Percentiles rank a stretch among this genome's conserved stretches.
Evolutionary conservation across 192 early-diverging fungal genomes (phyloP).

Genomic region (Lunasporangiospora selenospora): DNA sequence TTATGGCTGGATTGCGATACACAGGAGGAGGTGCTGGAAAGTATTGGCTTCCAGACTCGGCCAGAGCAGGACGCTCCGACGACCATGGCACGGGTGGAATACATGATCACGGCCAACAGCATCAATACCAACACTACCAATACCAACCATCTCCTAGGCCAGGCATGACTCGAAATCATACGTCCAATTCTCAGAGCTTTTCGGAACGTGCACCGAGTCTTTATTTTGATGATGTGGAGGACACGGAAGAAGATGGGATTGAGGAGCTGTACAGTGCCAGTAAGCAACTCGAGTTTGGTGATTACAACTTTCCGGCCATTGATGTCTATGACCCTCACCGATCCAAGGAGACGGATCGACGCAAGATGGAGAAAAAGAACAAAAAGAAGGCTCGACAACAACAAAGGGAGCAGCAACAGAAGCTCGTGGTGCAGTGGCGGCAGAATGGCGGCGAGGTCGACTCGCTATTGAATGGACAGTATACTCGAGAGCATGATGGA

Average conservation of each 20-base stretch:
- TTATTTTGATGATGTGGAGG: conserved; percentile 32
- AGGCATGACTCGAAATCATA: conserved; percentile 13
- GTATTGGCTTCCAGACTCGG: conserved; percentile 56
- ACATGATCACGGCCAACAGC: conserved; percentile 51
- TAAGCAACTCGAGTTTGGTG: conserved; percentile 57
- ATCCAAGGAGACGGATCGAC: conserved; percentile 38
- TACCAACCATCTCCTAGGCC: conserved; percentile 32
- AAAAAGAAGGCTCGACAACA: conserved; percentile 23
- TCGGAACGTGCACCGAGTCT: conserved; percentile 25
- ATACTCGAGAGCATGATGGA: no score
- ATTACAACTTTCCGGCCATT: conserved; percentile 63
- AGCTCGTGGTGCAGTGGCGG: no score
- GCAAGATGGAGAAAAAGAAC: conserved; percentile 45
- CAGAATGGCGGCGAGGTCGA: no score
- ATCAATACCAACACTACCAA: conserved; percentile 57
- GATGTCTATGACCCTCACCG: conserved; percentile 43
- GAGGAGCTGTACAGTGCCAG: conserved; percentile 52
- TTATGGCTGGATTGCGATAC: conserved; percentile 65
- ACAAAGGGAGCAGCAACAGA: no score
- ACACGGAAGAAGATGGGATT: conserved; percentile 42
- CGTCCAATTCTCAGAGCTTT: conserved; percentile 35
- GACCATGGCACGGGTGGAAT: conserved; percentile 56
- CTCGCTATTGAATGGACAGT: conserved; percentile 6
- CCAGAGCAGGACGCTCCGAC: conserved; percentile 67
- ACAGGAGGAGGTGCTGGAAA: conserved; percentile 57